Conservation (phyloP, 2,329 filamentous ascomycete species). For the Pyrenochaeta sp. region DNA sequence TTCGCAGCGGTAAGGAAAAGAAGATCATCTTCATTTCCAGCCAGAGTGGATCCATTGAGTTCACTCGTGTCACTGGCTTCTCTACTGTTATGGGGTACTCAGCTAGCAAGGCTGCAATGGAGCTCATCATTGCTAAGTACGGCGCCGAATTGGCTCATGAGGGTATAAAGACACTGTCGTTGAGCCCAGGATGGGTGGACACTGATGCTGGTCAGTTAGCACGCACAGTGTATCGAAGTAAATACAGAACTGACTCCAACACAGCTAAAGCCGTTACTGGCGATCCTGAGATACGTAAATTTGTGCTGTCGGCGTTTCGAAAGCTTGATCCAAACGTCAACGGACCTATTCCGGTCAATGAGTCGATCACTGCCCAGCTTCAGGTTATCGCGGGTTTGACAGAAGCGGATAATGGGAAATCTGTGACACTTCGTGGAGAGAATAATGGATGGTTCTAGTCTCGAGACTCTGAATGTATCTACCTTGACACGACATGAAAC, state of each 20-base stretch:
- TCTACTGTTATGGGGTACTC: conserved; percentile 51
- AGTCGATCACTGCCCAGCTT: conserved; percentile 15
- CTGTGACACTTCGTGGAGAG: conserved; percentile 14
- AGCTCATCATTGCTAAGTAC: conserved; percentile 62
- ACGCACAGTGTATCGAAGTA: conserved; percentile 7
- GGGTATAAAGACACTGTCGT: conserved; percentile 43
- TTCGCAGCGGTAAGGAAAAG: conserved; percentile 59
- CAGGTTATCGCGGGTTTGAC: conserved; percentile 12
- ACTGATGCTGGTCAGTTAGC: conserved; percentile 27
- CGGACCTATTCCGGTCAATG: conserved; percentile 12
- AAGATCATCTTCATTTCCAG: conserved; percentile 61
- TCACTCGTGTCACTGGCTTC: conserved; percentile 50
- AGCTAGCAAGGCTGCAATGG: conserved; percentile 60
- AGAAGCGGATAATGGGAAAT: conserved; percentile 18
- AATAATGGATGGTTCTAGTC: too few species aligned
- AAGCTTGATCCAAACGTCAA: conserved; percentile 17
- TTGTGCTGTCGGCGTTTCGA: conserved; percentile 11
- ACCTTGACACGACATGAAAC: conserved; percentile 6
- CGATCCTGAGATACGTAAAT: conserved; percentile 16
- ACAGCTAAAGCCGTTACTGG: conserved; percentile 17
- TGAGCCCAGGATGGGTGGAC: conserved; percentile 45
- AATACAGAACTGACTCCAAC: conserved; percentile 8
- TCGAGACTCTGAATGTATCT: too few species aligned
- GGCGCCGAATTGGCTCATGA: conserved; percentile 40
- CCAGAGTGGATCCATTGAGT: conserved; percentile 49